These are phyloP conservation scores for Ichthyophthirius multifiliis DNA, from an alignment of 169 alveolate species.

Conservation along the genomic window DNA sequence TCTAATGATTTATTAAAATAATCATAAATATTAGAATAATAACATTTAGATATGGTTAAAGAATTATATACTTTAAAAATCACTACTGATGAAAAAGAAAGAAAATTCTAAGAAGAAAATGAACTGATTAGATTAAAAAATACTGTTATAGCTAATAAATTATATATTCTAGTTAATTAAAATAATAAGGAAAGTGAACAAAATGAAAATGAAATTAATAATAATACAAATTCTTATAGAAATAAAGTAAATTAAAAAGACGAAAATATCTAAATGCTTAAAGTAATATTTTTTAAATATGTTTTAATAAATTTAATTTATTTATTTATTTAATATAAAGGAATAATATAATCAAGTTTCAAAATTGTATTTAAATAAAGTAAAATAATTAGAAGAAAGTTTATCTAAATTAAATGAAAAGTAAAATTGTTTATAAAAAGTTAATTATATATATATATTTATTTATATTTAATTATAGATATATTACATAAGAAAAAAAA, in stretches of 20 bases:
- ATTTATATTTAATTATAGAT: no score
- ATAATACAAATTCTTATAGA: constrained; percentile 6
- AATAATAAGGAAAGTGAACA: neutral
- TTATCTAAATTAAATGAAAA: neutral
- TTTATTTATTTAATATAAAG: neutral
- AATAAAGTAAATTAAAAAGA: constrained; percentile 8
- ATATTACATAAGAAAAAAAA: no score
- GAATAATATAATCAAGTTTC: neutral
- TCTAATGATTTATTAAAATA: neutral
- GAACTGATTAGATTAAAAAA: neutral
- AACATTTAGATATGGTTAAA: neutral
- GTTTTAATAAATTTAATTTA: neutral
- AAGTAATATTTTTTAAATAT: neutral
- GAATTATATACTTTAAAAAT: neutral
- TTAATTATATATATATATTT: no score
- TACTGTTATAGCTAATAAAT: constrained; percentile 12
- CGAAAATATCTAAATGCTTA: neutral
- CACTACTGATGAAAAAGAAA: neutral
- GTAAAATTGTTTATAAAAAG: no score
- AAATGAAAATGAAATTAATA: neutral
- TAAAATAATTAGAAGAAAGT: neutral
- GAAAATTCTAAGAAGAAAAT: constrained; percentile 16
- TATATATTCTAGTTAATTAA: neutral
- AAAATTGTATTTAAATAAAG: neutral
- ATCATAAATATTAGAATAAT: neutral